phyloP scores from a whole-genome alignment of 371 early-diverging fungal genomes.

The Basidiobolus heterosporus region DNA sequence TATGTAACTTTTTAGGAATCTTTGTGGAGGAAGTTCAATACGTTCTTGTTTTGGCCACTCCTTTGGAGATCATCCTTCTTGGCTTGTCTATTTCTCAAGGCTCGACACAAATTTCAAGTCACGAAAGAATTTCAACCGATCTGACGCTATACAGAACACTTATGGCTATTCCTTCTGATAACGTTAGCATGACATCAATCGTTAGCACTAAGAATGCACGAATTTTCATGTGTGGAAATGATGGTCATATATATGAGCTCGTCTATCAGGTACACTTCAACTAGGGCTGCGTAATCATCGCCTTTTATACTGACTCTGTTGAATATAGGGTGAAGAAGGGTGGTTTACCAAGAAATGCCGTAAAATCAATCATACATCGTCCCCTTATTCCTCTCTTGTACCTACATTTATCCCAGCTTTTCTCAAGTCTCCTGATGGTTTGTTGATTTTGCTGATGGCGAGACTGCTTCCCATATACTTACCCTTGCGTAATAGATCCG shows the following conservation, averaged over 20 bases:
- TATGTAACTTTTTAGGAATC: too few relatives aligned
- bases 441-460: too few relatives aligned
- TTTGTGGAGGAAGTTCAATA: conserved; percentile 66
- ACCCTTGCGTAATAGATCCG: conserved; percentile 16
- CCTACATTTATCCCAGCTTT: conserved; percentile 37
- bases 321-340: conserved; percentile 37
- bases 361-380: conserved; percentile 40
- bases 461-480: too few relatives aligned
- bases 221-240: conserved; percentile 66
- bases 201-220: conserved; percentile 60
- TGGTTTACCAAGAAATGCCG: conserved; percentile 66
- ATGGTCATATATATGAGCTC: conserved; percentile 73
- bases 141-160: conserved; percentile 48
- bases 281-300: too few relatives aligned
- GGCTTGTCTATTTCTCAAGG: conserved; percentile 28
- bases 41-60: conserved; percentile 70
- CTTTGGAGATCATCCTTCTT: conserved; percentile 59
- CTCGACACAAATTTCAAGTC: too few relatives aligned
- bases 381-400: conserved; percentile 13
- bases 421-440: conserved; percentile 12
- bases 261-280: conserved; percentile 38
- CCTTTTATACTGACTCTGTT: conserved; percentile 5
- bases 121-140: conserved; percentile 5
- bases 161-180: conserved; percentile 54
- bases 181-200: conserved; percentile 56